Evolutionary conservation across 2,329 filamentous ascomycete species (phyloP), one percentile per base, ranked within the genome.

Genomic region (Stylonectria norvegica): DNA sequence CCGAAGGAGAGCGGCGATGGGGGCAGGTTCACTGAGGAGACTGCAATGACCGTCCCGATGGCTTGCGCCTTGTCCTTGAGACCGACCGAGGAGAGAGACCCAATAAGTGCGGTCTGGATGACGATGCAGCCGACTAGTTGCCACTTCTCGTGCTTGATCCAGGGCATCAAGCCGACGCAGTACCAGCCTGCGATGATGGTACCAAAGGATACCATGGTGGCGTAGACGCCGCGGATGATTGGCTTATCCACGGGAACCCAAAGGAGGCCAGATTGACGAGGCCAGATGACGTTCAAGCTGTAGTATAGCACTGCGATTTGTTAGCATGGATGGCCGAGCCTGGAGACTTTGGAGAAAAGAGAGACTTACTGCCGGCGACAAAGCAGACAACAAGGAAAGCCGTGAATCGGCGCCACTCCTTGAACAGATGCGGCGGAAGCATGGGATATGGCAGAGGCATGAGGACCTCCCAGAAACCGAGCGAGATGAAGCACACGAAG

Each of bases 71-170:
- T 62, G 42, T 59, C 51, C 11, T 55, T 38, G 16, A 63, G 43
- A 3, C 56, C 57, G n/a, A 62, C 52, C 4, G 55, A 58, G 1
- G 62, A 49, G 28, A 65, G 42, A 3, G 57, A 56, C 7, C 59
- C 63, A 20, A 64, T 55, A 11, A 62, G 48, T 3, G 56, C 55
- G 2, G 62, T 65, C 42, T 65, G 57, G 1, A 51, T 36, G 5
- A 51, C 46, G 11, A 61, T 57, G 31, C 59, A 52, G 18, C 23
- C 41, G 4, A 61, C 48, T 4, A 65, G 49, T 42, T 66, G 62
- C 59, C 44, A 44, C 30, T 57, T 61, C 29, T 59, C 48, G 34
- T 62, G 43, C 17, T 44, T 47, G 23, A 53, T 39, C 43, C 44
- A 48, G 16, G 50, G 52, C 58, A 49, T 63, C 41, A 36, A 43